Conservation (phyloP, 345 rosid genomes). For the Erodium maritimum region DNA sequence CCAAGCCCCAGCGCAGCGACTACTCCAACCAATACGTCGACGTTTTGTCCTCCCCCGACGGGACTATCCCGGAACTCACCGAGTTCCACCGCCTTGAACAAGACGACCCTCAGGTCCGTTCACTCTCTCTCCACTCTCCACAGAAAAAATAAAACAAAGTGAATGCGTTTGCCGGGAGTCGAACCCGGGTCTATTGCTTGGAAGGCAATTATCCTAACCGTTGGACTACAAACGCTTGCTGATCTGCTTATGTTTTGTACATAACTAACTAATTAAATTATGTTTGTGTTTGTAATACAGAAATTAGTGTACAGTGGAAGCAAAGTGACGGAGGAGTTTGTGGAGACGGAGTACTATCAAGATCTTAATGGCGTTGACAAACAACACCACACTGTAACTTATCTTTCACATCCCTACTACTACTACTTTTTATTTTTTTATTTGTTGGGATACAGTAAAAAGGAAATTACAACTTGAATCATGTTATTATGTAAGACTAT, state of each 20-base stretch:
- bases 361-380: slow-evolving; percentile 50
- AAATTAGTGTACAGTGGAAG: slow-evolving; percentile 23
- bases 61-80: slow-evolving; percentile 23
- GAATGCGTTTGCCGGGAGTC: slow-evolving; percentile 79
- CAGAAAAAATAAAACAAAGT: background rate
- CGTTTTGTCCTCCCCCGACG: background rate
- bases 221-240: slow-evolving; percentile 65
- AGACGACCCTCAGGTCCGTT: slow-evolving; percentile 22
- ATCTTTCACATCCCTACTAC: too few species aligned
- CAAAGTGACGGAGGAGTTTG: slow-evolving; percentile 36
- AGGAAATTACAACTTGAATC: too few species aligned
- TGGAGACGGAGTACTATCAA: slow-evolving; percentile 52
- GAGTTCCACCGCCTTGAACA: slow-evolving; percentile 38
- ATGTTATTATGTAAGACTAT: too few species aligned
- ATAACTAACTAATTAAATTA: too few species aligned
- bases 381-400: slow-evolving; percentile 52
- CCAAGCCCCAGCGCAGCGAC: slow-evolving; percentile 61
- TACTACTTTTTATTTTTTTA: too few species aligned
- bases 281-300: slow-evolving; percentile 7
- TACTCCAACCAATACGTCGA: slow-evolving; percentile 37
- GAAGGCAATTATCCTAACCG: slow-evolving; percentile 93
- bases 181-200: slow-evolving; percentile 87
- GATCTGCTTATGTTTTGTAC: too few species aligned
- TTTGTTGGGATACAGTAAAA: too few species aligned
- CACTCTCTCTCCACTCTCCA: background rate